phyloP scores from a whole-genome alignment of 208 protist species.

The Wallacemonas collosoma region DNA sequence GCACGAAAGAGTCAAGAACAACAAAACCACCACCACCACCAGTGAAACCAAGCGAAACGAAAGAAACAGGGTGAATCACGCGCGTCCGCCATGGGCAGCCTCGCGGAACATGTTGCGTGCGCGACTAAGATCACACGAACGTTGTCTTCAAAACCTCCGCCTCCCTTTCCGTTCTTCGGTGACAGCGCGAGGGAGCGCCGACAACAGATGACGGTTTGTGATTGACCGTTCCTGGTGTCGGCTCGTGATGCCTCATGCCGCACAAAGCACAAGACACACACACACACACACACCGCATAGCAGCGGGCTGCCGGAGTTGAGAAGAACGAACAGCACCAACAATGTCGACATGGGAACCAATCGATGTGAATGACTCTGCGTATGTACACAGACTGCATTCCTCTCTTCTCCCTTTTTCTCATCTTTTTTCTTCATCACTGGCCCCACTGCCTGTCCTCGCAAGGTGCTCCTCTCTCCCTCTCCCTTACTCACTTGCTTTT shows the following conservation, averaged over 20 bases:
- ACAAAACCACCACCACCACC: not conserved
- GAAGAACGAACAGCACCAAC: too few relatives aligned
- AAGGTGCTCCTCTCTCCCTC: not conserved
- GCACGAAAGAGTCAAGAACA: not conserved
- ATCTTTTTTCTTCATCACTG: constrained; percentile 28
- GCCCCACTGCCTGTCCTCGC: constrained; percentile 18
- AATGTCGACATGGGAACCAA: too few relatives aligned
- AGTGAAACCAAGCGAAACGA: not conserved
- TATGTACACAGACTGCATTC: not conserved
- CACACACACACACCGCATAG: not conserved
- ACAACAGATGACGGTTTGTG: too few relatives aligned
- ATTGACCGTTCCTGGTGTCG: too few relatives aligned
- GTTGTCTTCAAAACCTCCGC: too few relatives aligned
- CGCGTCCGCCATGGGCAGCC: not conserved
- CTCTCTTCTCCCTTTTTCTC: not conserved
- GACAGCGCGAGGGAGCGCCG: too few relatives aligned
- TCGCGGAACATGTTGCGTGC: too few relatives aligned
- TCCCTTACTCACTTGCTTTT: not conserved
- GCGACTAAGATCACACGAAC: too few relatives aligned
- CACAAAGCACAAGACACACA: not conserved
- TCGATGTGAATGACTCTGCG: too few relatives aligned
- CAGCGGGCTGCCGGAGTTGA: not conserved
- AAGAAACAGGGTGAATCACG: too few relatives aligned
- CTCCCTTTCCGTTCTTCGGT: too few relatives aligned
- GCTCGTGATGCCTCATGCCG: not conserved